phyloP scores from a whole-genome alignment of 2,329 filamentous ascomycete genomes.

The Aspergillus ibericus region DNA sequence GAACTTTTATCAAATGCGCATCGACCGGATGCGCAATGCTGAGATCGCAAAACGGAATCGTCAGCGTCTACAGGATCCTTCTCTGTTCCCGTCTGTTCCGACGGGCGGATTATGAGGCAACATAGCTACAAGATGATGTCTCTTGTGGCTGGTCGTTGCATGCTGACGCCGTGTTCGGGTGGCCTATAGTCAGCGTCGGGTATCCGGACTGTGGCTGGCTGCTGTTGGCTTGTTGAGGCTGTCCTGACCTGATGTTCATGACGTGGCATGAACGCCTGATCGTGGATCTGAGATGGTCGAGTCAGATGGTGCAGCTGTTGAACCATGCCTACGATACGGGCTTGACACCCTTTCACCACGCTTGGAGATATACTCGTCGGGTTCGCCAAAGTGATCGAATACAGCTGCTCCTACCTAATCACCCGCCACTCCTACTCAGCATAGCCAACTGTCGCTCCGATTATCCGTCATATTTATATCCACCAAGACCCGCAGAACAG shows the following conservation, averaged over 20 bases:
- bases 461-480: background rate
- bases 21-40: conserved; percentile 75
- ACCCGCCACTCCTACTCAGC: background rate
- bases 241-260: background rate
- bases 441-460: background rate
- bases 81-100: conserved; percentile 82
- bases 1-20: conserved; percentile 80
- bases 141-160: background rate
- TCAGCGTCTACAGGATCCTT: conserved; percentile 75
- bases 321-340: background rate
- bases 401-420: background rate
- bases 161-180: background rate
- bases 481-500: background rate
- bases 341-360: background rate
- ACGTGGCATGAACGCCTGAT: background rate
- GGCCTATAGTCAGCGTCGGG: background rate
- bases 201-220: background rate
- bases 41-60: conserved; percentile 78
- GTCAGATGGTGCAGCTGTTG: background rate
- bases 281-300: background rate
- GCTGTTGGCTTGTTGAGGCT: background rate
- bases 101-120: conserved; percentile 50
- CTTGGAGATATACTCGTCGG: background rate
- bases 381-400: background rate
- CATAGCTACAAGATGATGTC: conserved; percentile 5